These are phyloP conservation scores for Hyaloscypha bicolor DNA, from an alignment of 495 filamentous ascomycete genomes.

Conservation along the genomic window DNA sequence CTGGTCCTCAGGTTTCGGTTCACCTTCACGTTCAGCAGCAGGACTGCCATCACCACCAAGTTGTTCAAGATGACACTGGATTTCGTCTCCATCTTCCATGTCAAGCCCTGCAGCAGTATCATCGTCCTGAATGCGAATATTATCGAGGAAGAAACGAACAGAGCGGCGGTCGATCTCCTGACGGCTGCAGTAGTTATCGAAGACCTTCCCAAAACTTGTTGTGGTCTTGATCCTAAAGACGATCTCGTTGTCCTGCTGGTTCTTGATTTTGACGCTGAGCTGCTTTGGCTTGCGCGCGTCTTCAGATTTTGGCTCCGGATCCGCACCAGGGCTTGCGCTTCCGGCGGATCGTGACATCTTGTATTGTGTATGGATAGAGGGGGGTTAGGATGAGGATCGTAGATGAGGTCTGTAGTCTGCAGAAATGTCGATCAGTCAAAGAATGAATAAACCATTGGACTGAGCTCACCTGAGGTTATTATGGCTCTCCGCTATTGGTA, in stretches of 20 bases:
- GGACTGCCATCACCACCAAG: conserved; percentile 1
- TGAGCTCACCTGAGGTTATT: neutral
- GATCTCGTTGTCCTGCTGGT: conserved; percentile 3
- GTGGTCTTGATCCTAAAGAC: conserved; percentile 15
- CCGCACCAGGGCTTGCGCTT: neutral
- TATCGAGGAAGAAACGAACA: conserved; percentile 11
- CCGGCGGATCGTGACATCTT: neutral
- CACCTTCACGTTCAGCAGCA: neutral
- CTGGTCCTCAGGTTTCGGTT: neutral
- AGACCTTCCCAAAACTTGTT: conserved; percentile 13
- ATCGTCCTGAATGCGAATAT: conserved; percentile 1
- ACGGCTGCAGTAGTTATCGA: neutral
- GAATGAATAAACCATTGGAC: neutral
- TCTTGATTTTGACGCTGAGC: conserved; percentile 5
- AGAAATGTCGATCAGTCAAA: neutral
- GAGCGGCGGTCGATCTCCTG: neutral
- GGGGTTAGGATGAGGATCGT: neutral
- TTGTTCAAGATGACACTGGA: conserved; percentile 14
- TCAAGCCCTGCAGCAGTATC: conserved; percentile 2
- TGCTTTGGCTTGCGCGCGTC: neutral
- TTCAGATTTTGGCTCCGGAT: neutral
- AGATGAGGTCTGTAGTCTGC: neutral
- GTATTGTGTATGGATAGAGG: neutral
- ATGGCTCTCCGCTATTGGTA: too few relatives aligned
- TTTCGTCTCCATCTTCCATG: conserved; percentile 17